Conservation (phyloP, 768 basidiomycete species). For the Holtermannia corniformis region DNA sequence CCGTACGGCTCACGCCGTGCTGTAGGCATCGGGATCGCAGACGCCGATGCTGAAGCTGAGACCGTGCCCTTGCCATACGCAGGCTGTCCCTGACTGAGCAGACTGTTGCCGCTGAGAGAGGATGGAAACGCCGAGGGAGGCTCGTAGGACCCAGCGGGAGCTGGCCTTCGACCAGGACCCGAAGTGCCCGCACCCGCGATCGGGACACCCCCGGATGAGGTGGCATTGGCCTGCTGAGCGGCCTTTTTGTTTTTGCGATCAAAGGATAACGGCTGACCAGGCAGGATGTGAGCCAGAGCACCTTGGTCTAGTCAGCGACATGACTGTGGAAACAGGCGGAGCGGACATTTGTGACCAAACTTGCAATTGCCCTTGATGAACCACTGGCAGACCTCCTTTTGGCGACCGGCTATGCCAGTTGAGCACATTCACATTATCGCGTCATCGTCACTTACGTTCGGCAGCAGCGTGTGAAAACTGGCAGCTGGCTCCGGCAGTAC, state of each 20-base stretch:
- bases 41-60: constrained; percentile 19
- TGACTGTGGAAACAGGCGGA: constrained; percentile 3
- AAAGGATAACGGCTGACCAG: constrained; percentile 89
- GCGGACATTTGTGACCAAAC: constrained; percentile 51
- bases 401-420: constrained; percentile 24
- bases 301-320: constrained; percentile 47
- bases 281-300: constrained; percentile 85
- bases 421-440: neutral
- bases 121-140: neutral
- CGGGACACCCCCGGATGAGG: neutral
- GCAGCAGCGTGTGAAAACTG: constrained; percentile 77
- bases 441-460: constrained; percentile 50
- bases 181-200: constrained; percentile 8
- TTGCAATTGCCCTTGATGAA: constrained; percentile 82
- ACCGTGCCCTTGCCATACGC: constrained; percentile 5
- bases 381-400: constrained; percentile 43
- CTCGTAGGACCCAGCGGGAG: constrained; percentile 3
- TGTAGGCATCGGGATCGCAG: constrained; percentile 19
- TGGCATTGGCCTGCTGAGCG: constrained; percentile 21
- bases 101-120: neutral
- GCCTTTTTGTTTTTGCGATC: constrained; percentile 86
- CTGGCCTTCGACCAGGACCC: constrained; percentile 14
- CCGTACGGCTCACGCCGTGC: constrained; percentile 26
- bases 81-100: constrained; percentile 1
- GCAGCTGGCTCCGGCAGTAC: constrained; percentile 86